Base-by-base conservation (phyloP, 345 rosid species). In the Cardamine resedifolia region DNA sequence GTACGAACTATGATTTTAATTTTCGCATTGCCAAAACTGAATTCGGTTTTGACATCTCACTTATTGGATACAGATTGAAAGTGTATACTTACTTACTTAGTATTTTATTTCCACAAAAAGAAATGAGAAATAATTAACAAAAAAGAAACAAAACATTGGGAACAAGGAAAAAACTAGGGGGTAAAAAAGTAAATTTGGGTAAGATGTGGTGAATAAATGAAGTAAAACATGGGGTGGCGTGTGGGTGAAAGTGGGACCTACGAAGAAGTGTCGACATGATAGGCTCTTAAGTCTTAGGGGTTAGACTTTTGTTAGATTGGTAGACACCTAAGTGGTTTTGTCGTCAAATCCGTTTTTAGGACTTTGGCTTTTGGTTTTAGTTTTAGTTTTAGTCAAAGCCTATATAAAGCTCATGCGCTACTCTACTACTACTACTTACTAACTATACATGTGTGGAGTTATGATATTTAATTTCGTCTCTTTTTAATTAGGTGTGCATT, bases 121-220 rank as follows among this genome's bases (percentile, higher is more conserved):
- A 23, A 68, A 23, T 9, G 30, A 23, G 39, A 68, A 59, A 43
- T 41, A 51, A 68, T 68, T 41, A 67, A 59, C 31, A 23, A 68
- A 52, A 74, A 67, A 59, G 28, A 59, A 67, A 74, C 39, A 39
- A 68, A 69, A 68, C 74, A 68, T 68, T 55, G 74, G 79, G 65
- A 75, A 61, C 51, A 68, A 44, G 58, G 70, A 19, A 53, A 68
- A 52, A 68, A 28, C 12, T 0, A 67, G 43, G 62, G 70, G 75
- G 69, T 68, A 75, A 62, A 74, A 75, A 69, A 52, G 65, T 68
- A 62, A 75, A 34, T 68, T 62, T 68, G 79, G 79, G 74, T 69
- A 69, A 69, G 70, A 75, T 69, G 79, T 69, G 79, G 70, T 69
- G 70, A 44, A 43, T 28, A 26, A 75, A 62, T 26, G 68, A 67